Evolutionary conservation across 2,329 filamentous ascomycete species (phyloP), one percentile per base, ranked within the genome.

Genomic region (Ophiocordyceps sinensis): DNA sequence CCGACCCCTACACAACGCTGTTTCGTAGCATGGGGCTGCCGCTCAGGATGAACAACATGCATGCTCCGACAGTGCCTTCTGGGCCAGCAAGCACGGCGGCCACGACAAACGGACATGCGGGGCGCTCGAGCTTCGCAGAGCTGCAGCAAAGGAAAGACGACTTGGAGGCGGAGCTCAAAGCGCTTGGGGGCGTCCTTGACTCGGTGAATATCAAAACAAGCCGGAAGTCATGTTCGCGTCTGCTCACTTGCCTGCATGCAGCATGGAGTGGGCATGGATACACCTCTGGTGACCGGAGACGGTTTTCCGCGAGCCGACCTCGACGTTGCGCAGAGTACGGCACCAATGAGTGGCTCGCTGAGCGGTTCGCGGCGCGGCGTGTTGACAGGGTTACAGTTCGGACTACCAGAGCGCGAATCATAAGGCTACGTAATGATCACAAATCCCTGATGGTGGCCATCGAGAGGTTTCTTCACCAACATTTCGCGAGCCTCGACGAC

Each of bases 201-300:
- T 91, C 87, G 49, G 88, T 94, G 65, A 53, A 75, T 59, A 42
- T 31, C 26, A 37, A 11, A 9, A 12, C 15, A 7, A 3, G 15
- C 26, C 4, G 4, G 29, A 10, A 9, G 3, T 14, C 9, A 10
- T 8, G 8, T 15, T 6, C n/a, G 2, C 29, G 9, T 11, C 21
- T 41, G 26, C 55, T 61, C 37, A 61, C 41, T 10, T 13, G 13
- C 34, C 8, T 10, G 26, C 53, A 7, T 11, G 21, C 53, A 95
- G 88, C 89, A 96, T 67, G 79, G 82, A 36, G 89, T 94, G 41
- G 80, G 83, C 53, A 98, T 98, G 91, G 80, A 82, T 53, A 95
- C 91, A 8, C 71, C 77, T 43, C 75, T 98, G 32, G 77, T 86
- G 21, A 95, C 89, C 13, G 75, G 79, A 45, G 91, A 96, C 62